Base-by-base conservation (phyloP, 805 yeast species). In the Yamadazyma olivae region DNA sequence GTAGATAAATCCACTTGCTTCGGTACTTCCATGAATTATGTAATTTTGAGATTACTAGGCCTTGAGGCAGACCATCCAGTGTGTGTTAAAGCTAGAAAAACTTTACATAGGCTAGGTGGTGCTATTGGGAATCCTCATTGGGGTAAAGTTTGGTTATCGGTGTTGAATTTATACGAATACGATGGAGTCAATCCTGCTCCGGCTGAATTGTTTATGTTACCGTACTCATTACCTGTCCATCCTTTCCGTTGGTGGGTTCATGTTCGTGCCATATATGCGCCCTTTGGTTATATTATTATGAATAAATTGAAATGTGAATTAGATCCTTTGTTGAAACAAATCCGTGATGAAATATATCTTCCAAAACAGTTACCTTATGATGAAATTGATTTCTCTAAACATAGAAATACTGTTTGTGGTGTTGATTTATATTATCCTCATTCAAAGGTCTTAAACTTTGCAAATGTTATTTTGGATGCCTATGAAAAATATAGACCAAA, bases 181-280 rank as follows among this genome's bases (percentile, higher is more conserved):
- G 95, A 85, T 43, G 99, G 99, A 37, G 96, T 91, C 4, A 93
- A 93, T 49, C 99, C 99, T 3, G 95, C 96, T 1, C 99, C 99
- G 3, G 91, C 97, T 1, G 99, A 93, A 54, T 62, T 89, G 32
- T 93, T 96, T 93, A 59, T 83, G 40, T 59, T 91, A 27, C 99
- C 99, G 1, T 85, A 88, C 43, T 54, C 70, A 32, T 51, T 83
- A 2, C 95, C 96, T 0, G 68, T 89, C 27, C 98, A 93, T 53
- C 99, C 99, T 1, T 95, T 90, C 23, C 75, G 86, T 54, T 93
- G 98, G 99, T 93, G 99, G 99, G 96, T 91, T 16, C 99, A 93
- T 53, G 90, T 97, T 0, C 70, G 99, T 38, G 95, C 93, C 1
- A 86, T 93, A 16, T 93, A 90, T 51, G 58, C 85, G 22, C 90